phyloP scores from a whole-genome alignment of 768 basidiomycete species.

The Trametes coccinea region DNA sequence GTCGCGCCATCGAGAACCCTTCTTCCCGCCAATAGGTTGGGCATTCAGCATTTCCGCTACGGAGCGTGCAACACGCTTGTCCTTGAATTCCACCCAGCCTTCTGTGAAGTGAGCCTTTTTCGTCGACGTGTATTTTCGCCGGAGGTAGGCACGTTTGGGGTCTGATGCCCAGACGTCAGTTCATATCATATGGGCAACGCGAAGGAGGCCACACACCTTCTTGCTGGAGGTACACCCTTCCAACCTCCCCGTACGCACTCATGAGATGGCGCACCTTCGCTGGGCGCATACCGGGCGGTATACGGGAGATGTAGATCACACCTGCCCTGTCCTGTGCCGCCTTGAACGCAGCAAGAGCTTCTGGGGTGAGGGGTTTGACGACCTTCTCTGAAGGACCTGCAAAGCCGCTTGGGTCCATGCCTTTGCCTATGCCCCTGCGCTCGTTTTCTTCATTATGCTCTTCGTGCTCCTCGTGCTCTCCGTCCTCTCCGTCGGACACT shows the following conservation, averaged over 20 bases:
- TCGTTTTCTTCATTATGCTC: constrained; percentile 28
- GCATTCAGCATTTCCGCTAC: constrained; percentile 97
- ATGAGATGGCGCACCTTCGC: constrained; percentile 94
- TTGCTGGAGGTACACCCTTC: constrained; percentile 89
- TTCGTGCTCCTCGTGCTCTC: constrained; percentile 29
- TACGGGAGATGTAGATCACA: constrained; percentile 91
- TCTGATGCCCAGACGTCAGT: constrained; percentile 45
- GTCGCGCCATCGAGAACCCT: constrained; percentile 87
- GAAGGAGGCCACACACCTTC: constrained; percentile 60
- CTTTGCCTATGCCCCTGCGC: constrained; percentile 37
- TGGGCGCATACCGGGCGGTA: constrained; percentile 98
- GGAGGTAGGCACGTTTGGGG: constrained; percentile 82
- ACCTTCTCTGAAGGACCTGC: constrained; percentile 55
- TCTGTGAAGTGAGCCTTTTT: constrained; percentile 90
- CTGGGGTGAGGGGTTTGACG: constrained; percentile 72
- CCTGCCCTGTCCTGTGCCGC: constrained; percentile 76
- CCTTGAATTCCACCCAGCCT: constrained; percentile 98
- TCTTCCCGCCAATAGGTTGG: constrained; percentile 92
- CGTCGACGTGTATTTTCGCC: constrained; percentile 78
- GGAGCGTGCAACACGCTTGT: constrained; percentile 86
- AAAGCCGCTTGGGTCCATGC: constrained; percentile 62
- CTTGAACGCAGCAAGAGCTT: constrained; percentile 75
- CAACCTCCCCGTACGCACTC: constrained; percentile 86
- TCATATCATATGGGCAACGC: background rate
- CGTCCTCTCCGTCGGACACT: constrained; percentile 21